Evolutionary conservation across 192 early-diverging fungal species (phyloP), one percentile per base, ranked within the genome.

Genomic region (Coemansia sp.): DNA sequence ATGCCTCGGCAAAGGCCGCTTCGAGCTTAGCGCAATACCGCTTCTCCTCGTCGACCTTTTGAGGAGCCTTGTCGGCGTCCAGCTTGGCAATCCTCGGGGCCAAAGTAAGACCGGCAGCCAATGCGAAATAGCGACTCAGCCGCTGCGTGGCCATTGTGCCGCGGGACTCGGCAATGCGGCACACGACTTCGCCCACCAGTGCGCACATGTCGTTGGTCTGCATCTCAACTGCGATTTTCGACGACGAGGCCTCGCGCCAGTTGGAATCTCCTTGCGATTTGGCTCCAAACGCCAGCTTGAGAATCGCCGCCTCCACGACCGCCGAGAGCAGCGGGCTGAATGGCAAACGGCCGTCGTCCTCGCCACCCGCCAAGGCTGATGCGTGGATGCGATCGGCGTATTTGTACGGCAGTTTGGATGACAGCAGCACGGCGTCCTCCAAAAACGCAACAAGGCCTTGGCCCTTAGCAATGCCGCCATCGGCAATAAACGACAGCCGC

Each of bases 251-350:
- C 8, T 41, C 69, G 27, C 65, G 64, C 54, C 54, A 57, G 17
- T 35, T 57, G 6, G 54, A 17, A 2, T n/a, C n/a, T n/a, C 54
- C 54, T 15, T 57, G 54, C 31, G 54, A 57, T 20, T 57, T 57
- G 35, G 35, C 64, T 37, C 78, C 78, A 12, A 35, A 37, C 2
- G 73, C 61, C 12, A 65, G 42, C 59, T 68, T 80, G 9, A 80
- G 58, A 36, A 82, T 56, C 4, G 64, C 74, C 0, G 74, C 67
- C 43, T 82, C 74, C 12, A 67, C 64, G 1, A 76, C 32, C 1
- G 79, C 79, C 0, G 79, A 35, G 54, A 82, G 62, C 25, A 82
- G 57, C 0, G 74, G 79, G 22, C 79, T 82, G n/a, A 76, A 76
- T 10, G 67, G 74, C 38, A 82, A 54, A 6, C 6, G 36, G 1